These are phyloP conservation scores for Candida michaelii DNA, from an alignment of 805 yeast genomes.

Conservation along the genomic window DNA sequence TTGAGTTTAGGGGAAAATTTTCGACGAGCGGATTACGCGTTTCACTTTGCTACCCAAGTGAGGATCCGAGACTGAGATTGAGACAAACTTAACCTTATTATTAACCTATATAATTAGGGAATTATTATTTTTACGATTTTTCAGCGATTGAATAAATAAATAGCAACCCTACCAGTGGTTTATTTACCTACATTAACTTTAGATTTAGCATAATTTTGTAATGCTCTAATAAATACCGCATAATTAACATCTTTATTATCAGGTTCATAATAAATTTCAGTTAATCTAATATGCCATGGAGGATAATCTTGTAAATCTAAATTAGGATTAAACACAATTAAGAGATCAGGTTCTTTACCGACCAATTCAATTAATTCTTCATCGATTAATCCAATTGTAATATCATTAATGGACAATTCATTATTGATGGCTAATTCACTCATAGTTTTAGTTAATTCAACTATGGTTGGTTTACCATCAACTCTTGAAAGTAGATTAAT, in stretches of 20 bases:
- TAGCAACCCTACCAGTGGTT: background rate
- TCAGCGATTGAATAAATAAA: too few species aligned
- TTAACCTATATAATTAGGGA: too few species aligned
- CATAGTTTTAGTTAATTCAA: constrained; percentile 83
- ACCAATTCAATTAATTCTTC: constrained; percentile 71
- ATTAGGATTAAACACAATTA: constrained; percentile 81
- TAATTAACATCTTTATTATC: constrained; percentile 80
- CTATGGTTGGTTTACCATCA: constrained; percentile 90
- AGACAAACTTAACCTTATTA: background rate
- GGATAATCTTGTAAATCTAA: constrained; percentile 93
- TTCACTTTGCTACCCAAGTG: constrained; percentile 1
- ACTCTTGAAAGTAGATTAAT: constrained; percentile 66
- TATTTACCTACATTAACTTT: constrained; percentile 88
- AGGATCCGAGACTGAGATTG: background rate
- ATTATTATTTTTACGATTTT: too few species aligned
- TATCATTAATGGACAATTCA: constrained; percentile 62
- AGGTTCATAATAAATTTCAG: constrained; percentile 88
- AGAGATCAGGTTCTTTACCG: constrained; percentile 89
- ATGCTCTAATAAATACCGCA: constrained; percentile 77
- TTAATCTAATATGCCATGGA: constrained; percentile 94
- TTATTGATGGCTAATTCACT: constrained; percentile 66
- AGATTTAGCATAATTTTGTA: constrained; percentile 72
- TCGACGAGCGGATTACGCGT: constrained; percentile 9
- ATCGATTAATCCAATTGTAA: constrained; percentile 74
- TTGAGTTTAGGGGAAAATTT: constrained; percentile 12